Conservation (phyloP, 108 stramenopile genomes). For the Fragilariopsis cylindrus region DNA sequence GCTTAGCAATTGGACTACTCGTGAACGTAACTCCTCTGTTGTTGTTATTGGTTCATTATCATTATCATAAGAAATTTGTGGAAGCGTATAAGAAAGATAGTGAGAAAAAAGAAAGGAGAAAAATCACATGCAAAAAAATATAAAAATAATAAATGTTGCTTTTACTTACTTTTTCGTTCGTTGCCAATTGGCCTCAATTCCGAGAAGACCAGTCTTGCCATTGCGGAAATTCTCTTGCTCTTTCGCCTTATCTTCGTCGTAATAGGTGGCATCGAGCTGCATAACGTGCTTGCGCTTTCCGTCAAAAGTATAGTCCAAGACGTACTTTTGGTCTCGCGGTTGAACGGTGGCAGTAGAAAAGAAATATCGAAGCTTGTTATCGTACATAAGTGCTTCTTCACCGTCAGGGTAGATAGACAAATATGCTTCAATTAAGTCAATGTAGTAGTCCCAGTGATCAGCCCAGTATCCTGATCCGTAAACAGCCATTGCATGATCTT, state of each 20-base stretch:
- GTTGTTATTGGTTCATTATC: no score
- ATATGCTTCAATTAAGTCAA: slow-evolving; percentile 91
- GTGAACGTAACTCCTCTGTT: slow-evolving; percentile 62
- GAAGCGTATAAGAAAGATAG: no score
- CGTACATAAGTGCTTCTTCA: slow-evolving; percentile 90
- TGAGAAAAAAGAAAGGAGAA: no score
- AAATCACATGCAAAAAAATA: no score
- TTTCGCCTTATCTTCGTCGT: slow-evolving; percentile 65
- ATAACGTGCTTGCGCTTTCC: slow-evolving; percentile 80
- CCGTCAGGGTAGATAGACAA: slow-evolving; percentile 92
- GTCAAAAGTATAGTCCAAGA: slow-evolving; percentile 82
- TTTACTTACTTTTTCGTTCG: slow-evolving; percentile 38
- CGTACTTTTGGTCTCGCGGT: slow-evolving; percentile 87
- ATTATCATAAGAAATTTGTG: no score
- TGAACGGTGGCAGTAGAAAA: slow-evolving; percentile 88
- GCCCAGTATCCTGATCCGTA: slow-evolving; percentile 90
- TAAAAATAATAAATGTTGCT: no score
- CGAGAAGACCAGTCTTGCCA: slow-evolving; percentile 70
- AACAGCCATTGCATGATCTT: slow-evolving; percentile 76
- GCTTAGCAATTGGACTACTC: slow-evolving; percentile 62
- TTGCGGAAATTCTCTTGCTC: slow-evolving; percentile 83
- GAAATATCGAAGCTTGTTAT: slow-evolving; percentile 85
- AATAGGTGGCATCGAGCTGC: slow-evolving; percentile 86
- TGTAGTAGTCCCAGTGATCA: slow-evolving; percentile 91
- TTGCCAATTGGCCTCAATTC: slow-evolving; percentile 90